Base-by-base conservation (phyloP, 495 filamentous ascomycete genomes). In the Pyrenopolyporus hunteri region DNA sequence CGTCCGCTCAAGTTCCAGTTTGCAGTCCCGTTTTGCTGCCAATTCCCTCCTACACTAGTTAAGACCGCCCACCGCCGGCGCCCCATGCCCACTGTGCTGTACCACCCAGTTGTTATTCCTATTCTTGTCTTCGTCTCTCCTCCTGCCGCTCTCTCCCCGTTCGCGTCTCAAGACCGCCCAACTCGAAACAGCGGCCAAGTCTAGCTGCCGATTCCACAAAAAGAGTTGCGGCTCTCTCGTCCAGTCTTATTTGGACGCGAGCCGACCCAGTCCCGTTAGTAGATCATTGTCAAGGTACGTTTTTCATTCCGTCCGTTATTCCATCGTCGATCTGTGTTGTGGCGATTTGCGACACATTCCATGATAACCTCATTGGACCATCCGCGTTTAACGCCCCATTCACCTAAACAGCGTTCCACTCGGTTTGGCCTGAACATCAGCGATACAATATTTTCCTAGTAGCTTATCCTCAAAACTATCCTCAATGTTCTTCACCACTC, bases 281-380 rank as follows among this genome's bases (percentile, higher is more conserved):
- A 53, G 33, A 22, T 47, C 29, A 31, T 48, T 48, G 46, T 55
- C 43, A 47, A 53, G 51, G 63, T 60, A 56, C 22, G 51, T 49
- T 46, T 55, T 13, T 42, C 44, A 59, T 45, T 66, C 19, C 23
- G 20, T 9, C 13, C 36, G 13, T 46, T 32, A 23, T 57, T 20
- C n/a, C 40, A 57, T 60, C 52, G 43, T 45, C 44, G 47, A 46
- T 37, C 37, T 55, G 11, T 62, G 29, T 22, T 57, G 57, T 60
- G 57, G 63, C 51, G 47, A 61, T 52, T 29, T 66, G 63, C 63
- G 63, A 61, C 57, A 61, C 63, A 66, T 66, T 66, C 57, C 63
- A 61, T 57, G 63, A 66, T 66, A 66, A 50, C 57, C 52, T 66
- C 63, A 66, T 66, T 66, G 63, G 63, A 51, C 57, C 63, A 28